Percentiles rank a stretch among this genome's conserved stretches.
phyloP scores from a whole-genome alignment of 805 yeast genomes.

The Starmera dryadoides region DNA sequence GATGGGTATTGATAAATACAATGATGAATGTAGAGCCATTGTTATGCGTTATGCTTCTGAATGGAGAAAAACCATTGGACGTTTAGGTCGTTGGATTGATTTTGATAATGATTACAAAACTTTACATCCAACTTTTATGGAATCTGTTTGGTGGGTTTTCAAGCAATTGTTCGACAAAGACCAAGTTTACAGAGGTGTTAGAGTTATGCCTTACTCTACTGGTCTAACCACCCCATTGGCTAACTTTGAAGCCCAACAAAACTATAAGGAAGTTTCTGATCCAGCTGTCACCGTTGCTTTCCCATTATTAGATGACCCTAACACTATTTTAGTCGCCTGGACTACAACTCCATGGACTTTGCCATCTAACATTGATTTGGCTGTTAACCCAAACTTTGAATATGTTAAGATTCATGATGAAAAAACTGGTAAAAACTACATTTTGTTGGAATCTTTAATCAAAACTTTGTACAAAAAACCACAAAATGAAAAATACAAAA shows the following conservation, averaged over 20 bases:
- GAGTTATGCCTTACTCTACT: constrained; percentile 99
- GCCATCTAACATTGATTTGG: constrained; percentile 88
- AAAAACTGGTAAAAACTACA: constrained; percentile 72
- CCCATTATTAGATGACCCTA: constrained; percentile 71
- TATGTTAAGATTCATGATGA: constrained; percentile 91
- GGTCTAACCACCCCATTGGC: constrained; percentile 95
- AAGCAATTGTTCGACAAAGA: constrained; percentile 78
- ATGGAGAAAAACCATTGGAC: constrained; percentile 89
- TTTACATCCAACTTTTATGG: constrained; percentile 93
- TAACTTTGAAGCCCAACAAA: constrained; percentile 97
- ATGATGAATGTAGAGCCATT: constrained; percentile 90
- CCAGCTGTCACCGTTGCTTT: constrained; percentile 95
- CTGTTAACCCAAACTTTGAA: constrained; percentile 87
- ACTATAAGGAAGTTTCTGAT: constrained; percentile 94
- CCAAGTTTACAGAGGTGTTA: constrained; percentile 87
- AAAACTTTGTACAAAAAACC: constrained; percentile 92
- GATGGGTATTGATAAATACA: constrained; percentile 91
- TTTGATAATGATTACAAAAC: constrained; percentile 98
- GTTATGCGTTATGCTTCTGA: constrained; percentile 96
- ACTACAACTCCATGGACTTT: constrained; percentile 99
- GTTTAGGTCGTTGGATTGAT: constrained; percentile 99
- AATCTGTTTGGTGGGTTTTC: constrained; percentile 99
- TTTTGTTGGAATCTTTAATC: constrained; percentile 76
- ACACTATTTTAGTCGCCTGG: constrained; percentile 91
- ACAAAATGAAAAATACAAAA: constrained; percentile 74